Evolutionary conservation across 805 yeast genomes (phyloP).

Genomic region (Hanseniaspora nectarophila): DNA sequence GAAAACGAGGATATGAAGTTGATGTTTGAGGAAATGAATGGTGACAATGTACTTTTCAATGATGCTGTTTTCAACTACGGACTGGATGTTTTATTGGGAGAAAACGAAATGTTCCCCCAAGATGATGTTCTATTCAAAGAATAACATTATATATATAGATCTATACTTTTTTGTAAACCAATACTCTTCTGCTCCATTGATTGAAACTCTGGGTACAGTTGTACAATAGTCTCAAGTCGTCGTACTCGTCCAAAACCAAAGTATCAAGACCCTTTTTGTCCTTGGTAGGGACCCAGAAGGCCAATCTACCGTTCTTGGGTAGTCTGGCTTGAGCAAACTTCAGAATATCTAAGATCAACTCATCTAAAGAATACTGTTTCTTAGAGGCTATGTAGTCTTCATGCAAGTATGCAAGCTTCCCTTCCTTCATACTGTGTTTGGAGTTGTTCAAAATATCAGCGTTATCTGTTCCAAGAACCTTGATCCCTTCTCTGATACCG

Average conservation of each 20-base stretch:
- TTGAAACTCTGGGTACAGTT: constrained; percentile 78
- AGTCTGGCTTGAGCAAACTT: constrained; percentile 60
- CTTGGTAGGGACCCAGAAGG: constrained; percentile 97
- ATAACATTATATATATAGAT: background rate
- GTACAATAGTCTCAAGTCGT: constrained; percentile 35
- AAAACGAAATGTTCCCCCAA: constrained; percentile 12
- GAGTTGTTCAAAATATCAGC: constrained; percentile 59
- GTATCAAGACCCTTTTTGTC: constrained; percentile 66
- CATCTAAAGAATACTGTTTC: constrained; percentile 72
- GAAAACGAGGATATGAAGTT: background rate
- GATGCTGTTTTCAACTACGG: constrained; percentile 5
- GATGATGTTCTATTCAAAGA: constrained; percentile 1
- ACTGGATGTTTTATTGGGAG: constrained; percentile 8
- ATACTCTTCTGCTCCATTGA: constrained; percentile 81
- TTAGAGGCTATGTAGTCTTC: constrained; percentile 86
- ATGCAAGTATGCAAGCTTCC: constrained; percentile 62
- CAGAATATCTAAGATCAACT: constrained; percentile 65
- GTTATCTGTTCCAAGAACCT: constrained; percentile 76
- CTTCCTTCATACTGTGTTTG: constrained; percentile 63
- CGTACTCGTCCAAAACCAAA: constrained; percentile 41
- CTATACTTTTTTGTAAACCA: constrained; percentile 57
- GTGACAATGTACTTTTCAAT: background rate
- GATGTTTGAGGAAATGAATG: background rate
- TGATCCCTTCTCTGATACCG: constrained; percentile 91
- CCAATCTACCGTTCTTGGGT: constrained; percentile 64